phyloP scores from a whole-genome alignment of 2,329 filamentous ascomycete species.

The Juglanconis oblonga region DNA sequence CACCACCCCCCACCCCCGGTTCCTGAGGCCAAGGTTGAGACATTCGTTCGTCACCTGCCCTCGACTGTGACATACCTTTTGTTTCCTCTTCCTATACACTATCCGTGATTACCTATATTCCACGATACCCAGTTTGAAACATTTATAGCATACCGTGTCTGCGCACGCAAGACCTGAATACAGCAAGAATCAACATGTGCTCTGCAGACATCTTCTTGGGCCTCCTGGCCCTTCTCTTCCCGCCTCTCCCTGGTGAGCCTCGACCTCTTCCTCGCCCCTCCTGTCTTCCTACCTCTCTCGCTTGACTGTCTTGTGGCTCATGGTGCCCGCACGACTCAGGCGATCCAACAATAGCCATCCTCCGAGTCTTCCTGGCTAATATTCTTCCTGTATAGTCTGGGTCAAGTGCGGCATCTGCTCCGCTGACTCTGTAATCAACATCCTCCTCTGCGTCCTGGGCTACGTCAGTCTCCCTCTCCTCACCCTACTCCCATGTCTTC shows the following conservation, averaged over 20 bases:
- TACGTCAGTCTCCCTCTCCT: constrained; percentile 43
- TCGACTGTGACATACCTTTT: background rate
- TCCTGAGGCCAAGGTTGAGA: background rate
- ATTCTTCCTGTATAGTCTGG: constrained; percentile 64
- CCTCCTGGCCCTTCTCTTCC: constrained; percentile 62
- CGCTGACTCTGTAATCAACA: constrained; percentile 90
- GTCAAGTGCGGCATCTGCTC: constrained; percentile 93
- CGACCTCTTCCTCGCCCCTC: background rate
- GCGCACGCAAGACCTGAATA: background rate
- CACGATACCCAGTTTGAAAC: background rate
- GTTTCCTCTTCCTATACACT: background rate
- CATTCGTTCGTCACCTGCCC: background rate
- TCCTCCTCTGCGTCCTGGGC: constrained; percentile 79
- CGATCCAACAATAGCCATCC: background rate
- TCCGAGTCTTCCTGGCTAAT: constrained; percentile 28
- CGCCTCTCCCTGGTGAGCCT: constrained; percentile 60
- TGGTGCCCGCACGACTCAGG: background rate
- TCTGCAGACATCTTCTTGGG: constrained; percentile 61
- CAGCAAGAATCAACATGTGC: constrained; percentile 45
- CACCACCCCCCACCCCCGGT: background rate
- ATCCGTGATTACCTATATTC: background rate
- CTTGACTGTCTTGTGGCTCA: background rate
- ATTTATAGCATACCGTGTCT: background rate
- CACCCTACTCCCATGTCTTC: constrained; percentile 29
- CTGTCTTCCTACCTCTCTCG: background rate